A percentile compares a stretch with the other conserved stretches of the same genome.
phyloP scores from a whole-genome alignment of 2,329 filamentous ascomycete genomes.

The Aspergillus thermomutatus region DNA sequence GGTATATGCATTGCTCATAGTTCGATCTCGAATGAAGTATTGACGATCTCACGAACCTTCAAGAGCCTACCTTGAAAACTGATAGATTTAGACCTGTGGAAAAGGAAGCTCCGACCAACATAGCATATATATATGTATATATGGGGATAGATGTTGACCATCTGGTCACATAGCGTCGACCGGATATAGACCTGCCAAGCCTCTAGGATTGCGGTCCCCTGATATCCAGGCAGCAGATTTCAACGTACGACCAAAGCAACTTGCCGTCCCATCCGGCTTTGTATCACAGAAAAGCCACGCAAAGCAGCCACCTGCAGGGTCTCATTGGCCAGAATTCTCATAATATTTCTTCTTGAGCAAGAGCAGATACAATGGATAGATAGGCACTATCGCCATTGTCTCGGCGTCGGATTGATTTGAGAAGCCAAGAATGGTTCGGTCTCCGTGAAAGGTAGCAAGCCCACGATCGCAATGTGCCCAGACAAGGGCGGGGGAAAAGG shows the following conservation, averaged over 20 bases:
- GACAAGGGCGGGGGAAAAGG: background rate
- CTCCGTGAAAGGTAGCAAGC: background rate
- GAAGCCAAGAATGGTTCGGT: background rate
- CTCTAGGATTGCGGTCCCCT: no score
- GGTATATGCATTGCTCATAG: background rate
- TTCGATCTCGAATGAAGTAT: background rate
- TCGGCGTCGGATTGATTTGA: background rate
- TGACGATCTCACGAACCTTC: background rate
- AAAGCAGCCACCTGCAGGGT: background rate
- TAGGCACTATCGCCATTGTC: background rate
- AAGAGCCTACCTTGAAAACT: background rate
- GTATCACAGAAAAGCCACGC: background rate
- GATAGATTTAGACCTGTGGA: background rate
- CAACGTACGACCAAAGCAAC: no score
- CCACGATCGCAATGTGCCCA: background rate
- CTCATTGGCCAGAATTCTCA: background rate
- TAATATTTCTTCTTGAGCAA: background rate
- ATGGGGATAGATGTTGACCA: background rate
- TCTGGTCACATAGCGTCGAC: background rate
- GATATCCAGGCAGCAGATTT: background rate
- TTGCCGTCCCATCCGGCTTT: background rate
- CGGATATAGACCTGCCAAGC: background rate
- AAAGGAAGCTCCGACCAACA: background rate
- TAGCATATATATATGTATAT: background rate
- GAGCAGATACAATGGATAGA: background rate